Evolutionary conservation across 371 early-diverging fungal species (phyloP).

Genomic region (Nematocida sp.): DNA sequence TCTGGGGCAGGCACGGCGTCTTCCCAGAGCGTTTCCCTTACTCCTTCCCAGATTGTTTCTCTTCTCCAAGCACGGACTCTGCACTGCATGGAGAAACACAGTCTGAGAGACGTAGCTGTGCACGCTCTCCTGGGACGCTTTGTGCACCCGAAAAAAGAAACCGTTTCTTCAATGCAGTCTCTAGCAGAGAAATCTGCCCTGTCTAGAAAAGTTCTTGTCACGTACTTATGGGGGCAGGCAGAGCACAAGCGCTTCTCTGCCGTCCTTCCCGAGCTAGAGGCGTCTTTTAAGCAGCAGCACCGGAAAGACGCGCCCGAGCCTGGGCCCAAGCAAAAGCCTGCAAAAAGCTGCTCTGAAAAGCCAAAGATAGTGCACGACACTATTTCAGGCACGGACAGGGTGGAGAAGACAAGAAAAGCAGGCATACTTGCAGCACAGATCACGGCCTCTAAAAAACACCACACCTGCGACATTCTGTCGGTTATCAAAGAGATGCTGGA

Average conservation of each 20-base stretch:
- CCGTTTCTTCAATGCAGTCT: background rate
- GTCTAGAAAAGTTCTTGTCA: background rate
- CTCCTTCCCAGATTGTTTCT: no score
- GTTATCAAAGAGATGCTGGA: background rate
- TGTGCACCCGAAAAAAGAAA: conserved; percentile 5
- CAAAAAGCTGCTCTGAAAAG: background rate
- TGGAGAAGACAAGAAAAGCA: conserved; percentile 10
- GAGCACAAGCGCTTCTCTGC: conserved; percentile 1
- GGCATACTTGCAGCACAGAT: conserved; percentile 33
- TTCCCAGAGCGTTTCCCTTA: no score
- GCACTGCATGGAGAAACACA: background rate
- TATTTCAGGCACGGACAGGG: background rate
- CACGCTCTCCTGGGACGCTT: background rate
- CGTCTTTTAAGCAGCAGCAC: background rate
- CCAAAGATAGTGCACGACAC: background rate
- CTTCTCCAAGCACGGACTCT: background rate
- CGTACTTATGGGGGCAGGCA: background rate
- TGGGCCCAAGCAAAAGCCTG: background rate
- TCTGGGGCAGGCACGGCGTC: no score
- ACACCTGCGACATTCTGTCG: background rate
- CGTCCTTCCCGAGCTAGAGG: conserved; percentile 3
- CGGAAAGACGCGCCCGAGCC: background rate
- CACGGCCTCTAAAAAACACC: conserved; percentile 15
- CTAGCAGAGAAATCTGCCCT: background rate
- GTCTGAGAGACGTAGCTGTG: background rate